Evolutionary conservation across 1,284 basidiomycete genomes (phyloP), one percentile per base, ranked within the genome.

Genomic region (Athelia psychrophila): DNA sequence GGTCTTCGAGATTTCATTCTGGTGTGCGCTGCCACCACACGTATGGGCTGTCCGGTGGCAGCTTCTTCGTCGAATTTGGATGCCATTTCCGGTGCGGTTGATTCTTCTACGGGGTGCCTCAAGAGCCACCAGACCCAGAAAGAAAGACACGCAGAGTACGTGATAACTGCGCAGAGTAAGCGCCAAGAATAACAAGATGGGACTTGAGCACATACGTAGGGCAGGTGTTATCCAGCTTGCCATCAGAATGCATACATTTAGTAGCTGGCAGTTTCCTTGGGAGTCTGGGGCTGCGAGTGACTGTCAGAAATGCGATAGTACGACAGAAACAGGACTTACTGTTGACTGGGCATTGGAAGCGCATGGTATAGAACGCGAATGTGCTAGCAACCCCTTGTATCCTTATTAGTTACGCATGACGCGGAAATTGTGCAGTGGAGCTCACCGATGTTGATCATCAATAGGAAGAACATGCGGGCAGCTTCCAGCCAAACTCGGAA

Each of bases 401-500:
- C 32, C n/a, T 24, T 33, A 15, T 48, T 6, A 30, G 27, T 30
- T 30, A 30, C 13, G 6, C 6, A 13, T 30, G 27, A 5, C 27
- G 27, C 27, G n/a, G n/a, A n/a, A n/a, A 5, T 30, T 30, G 27
- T 30, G 13, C 27, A 30, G 27, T 13, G 13, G 6, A 5, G 13
- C 70, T 12, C 50, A 80, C 80, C 78, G n/a, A 76, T 66, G 51
- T 86, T 84, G 18, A 67, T 59, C 15, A 77, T 46, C 6, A 81
- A 57, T 18, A 85, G 63, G 49, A 81, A 71, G 8, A 77, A 50
- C 30, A 81, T 61, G 22, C 83, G 73, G 16, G 79, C 81, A 3
- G 69, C 74, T 59, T 86, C 84, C 16, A 85, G 65, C 79, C 79
- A 84, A 9, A 71, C 60, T 44, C 79, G 72, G 54, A 85, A 86